Evolutionary conservation across 176 grass and related monocot species (phyloP).

Genomic region (Hordeum marinum): DNA sequence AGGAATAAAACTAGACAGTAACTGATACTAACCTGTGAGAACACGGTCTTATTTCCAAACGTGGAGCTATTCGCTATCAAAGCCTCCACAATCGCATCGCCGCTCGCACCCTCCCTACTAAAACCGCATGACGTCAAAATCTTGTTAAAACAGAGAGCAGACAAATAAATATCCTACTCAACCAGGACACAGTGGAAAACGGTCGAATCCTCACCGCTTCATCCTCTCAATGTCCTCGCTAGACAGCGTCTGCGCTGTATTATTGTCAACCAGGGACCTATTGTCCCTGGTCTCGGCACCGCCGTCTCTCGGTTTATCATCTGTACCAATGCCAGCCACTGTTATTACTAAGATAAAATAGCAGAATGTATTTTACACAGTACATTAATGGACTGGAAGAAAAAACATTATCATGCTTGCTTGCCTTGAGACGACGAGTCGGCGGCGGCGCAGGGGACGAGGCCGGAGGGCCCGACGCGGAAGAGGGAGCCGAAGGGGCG

Average conservation of each 20-base stretch:
- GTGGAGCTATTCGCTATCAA: constrained; percentile 91
- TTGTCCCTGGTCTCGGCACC: constrained; percentile 52
- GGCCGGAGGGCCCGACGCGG: neutral
- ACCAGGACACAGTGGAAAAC: too few relatives aligned
- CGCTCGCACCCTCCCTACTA: constrained; percentile 63
- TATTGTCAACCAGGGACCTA: constrained; percentile 80
- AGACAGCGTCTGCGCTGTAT: constrained; percentile 89
- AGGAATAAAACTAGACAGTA: neutral
- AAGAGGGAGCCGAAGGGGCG: constrained; percentile 78
- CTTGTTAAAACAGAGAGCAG: neutral
- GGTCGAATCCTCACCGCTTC: constrained; percentile 39
- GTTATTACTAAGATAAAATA: neutral
- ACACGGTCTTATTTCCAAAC: constrained; percentile 67
- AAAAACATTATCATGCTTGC: neutral
- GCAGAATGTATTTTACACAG: too few relatives aligned
- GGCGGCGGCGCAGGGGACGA: constrained; percentile 19
- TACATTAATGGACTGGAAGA: neutral
- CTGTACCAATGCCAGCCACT: constrained; percentile 1
- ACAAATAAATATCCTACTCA: neutral
- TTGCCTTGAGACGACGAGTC: constrained; percentile 20
- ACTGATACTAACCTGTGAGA: constrained; percentile 70
- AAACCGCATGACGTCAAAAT: too few relatives aligned
- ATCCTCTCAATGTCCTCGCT: constrained; percentile 85
- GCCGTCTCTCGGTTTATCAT: neutral
- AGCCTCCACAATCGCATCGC: constrained; percentile 78